These are phyloP conservation scores for Thraustochytrium sp. DNA, from an alignment of 352 stramenopile genomes.

Conservation along the genomic window DNA sequence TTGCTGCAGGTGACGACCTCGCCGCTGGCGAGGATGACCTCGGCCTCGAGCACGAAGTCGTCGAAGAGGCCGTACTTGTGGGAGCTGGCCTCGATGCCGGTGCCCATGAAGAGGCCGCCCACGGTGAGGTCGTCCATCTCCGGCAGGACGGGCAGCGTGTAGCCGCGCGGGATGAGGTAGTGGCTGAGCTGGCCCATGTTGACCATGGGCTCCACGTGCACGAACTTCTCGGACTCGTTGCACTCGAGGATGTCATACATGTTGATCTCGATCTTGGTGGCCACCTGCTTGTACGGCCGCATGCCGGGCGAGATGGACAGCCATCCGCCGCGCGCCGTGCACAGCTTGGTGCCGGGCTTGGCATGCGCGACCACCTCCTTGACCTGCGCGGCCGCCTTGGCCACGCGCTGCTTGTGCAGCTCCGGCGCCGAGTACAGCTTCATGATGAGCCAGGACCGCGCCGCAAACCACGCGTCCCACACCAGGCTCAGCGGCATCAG, in stretches of 20 bases:
- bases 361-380: background rate
- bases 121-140: slow-evolving; percentile 58
- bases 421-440: slow-evolving; percentile 32
- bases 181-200: slow-evolving; percentile 52
- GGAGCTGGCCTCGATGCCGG: slow-evolving; percentile 55
- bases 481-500: slow-evolving; percentile 40
- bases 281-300: slow-evolving; percentile 45
- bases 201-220: slow-evolving; percentile 51
- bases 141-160: slow-evolving; percentile 51
- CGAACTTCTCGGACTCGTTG: slow-evolving; percentile 26
- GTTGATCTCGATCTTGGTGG: slow-evolving; percentile 44
- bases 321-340: slow-evolving; percentile 45
- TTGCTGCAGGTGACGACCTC: slow-evolving; percentile 50
- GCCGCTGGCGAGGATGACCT: slow-evolving; percentile 51
- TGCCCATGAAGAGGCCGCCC: slow-evolving; percentile 53
- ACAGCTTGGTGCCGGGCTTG: slow-evolving; percentile 35
- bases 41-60: slow-evolving; percentile 52
- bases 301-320: slow-evolving; percentile 39
- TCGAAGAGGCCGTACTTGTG: slow-evolving; percentile 56
- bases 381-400: slow-evolving; percentile 20
- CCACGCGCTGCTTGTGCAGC: slow-evolving; percentile 42
- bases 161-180: slow-evolving; percentile 47
- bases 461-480: background rate
- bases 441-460: slow-evolving; percentile 17
- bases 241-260: slow-evolving; percentile 50